Conservation (phyloP, 345 rosid genomes). For the Mangifera indica region DNA sequence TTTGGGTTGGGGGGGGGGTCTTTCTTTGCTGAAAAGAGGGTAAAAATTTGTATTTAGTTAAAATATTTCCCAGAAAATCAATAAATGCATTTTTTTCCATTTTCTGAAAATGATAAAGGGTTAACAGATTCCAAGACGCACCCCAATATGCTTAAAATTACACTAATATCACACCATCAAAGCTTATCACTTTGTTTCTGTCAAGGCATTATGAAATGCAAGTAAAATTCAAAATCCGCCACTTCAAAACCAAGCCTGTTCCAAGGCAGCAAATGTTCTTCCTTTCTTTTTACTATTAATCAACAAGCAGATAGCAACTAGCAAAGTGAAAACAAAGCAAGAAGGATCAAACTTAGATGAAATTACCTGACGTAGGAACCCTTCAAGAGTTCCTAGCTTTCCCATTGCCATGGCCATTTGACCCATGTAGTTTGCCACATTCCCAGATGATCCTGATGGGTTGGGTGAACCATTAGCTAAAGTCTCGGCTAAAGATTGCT, state of each 20-base stretch:
- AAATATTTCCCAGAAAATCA: no score
- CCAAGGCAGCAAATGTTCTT: neutral
- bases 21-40: no score
- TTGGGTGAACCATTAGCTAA: conserved; percentile 71
- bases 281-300: neutral
- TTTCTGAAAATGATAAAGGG: no score
- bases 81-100: no score
- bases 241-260: neutral
- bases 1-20: no score
- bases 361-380: conserved; percentile 76
- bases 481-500: conserved; percentile 85
- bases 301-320: neutral
- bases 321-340: neutral
- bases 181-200: neutral
- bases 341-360: neutral
- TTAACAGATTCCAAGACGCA: no score
- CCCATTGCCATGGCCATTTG: conserved; percentile 99
- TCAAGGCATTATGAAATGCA: neutral
- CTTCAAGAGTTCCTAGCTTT: conserved; percentile 84
- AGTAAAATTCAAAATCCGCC: neutral
- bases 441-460: conserved; percentile 61
- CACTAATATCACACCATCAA: neutral
- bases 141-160: neutral
- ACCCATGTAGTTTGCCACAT: conserved; percentile 96
- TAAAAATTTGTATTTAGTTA: no score